Evolutionary conservation across 1,139 yeast species (phyloP).

Genomic region (Saccharomyces hybrid): DNA sequence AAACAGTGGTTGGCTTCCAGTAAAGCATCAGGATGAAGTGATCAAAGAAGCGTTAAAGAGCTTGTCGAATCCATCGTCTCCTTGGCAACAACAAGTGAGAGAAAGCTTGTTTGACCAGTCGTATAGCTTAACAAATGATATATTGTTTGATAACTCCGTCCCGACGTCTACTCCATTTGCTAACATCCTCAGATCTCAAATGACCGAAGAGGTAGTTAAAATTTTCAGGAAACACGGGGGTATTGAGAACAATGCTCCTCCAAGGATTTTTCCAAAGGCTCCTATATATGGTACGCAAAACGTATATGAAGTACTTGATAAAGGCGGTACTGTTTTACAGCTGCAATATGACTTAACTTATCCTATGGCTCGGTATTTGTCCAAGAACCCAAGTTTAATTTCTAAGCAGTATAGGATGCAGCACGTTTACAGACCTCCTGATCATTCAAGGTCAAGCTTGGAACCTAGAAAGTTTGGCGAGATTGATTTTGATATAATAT

Average conservation of each 20-base stretch:
- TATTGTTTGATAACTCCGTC: slow-evolving; percentile 56
- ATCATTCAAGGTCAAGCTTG: slow-evolving; percentile 44
- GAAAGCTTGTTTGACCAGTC: slow-evolving; percentile 79
- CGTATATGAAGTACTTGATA: slow-evolving; percentile 75
- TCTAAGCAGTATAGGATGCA: slow-evolving; percentile 65
- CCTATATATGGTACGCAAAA: slow-evolving; percentile 57
- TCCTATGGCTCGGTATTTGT: slow-evolving; percentile 80
- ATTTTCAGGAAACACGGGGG: slow-evolving; percentile 84
- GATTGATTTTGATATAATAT: slow-evolving; percentile 75
- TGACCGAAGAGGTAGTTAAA: slow-evolving; percentile 48
- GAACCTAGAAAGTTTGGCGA: slow-evolving; percentile 78
- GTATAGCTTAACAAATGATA: slow-evolving; percentile 71
- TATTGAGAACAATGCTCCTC: slow-evolving; percentile 55
- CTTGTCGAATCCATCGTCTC: slow-evolving; percentile 81
- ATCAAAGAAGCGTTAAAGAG: slow-evolving; percentile 83
- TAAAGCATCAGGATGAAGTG: slow-evolving; percentile 82
- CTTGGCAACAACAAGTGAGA: slow-evolving; percentile 90
- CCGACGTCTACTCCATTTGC: slow-evolving; percentile 30
- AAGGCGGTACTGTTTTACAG: slow-evolving; percentile 79
- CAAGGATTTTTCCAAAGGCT: slow-evolving; percentile 72
- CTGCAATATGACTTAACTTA: slow-evolving; percentile 82
- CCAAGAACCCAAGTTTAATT: slow-evolving; percentile 47
- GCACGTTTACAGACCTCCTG: slow-evolving; percentile 68
- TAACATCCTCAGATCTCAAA: slow-evolving; percentile 36
- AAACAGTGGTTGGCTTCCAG: slow-evolving; percentile 77